Evolutionary conservation across 2,329 filamentous ascomycete genomes (phyloP).

Genomic region (Fusarium sp.): DNA sequence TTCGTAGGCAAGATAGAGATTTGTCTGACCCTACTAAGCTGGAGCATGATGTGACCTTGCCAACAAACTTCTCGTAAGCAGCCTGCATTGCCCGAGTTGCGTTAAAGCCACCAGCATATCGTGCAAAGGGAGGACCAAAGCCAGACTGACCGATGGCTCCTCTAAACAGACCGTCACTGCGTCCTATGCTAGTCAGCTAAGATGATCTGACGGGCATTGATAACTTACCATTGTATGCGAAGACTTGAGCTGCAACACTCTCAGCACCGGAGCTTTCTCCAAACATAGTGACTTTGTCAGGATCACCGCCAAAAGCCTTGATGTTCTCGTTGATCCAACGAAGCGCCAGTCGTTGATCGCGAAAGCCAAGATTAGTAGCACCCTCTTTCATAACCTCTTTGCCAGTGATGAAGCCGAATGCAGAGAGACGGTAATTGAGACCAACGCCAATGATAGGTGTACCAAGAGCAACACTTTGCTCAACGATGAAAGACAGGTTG

Average conservation of each 20-base stretch:
- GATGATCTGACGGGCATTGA: accelerated
- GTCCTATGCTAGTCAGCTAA: conserved; percentile 39
- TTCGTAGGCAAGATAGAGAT: conserved; percentile 48
- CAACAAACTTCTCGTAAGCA: conserved; percentile 48
- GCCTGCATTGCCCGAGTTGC: conserved; percentile 46
- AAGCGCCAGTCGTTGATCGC: conserved; percentile 61
- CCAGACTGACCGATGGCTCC: conserved; percentile 64
- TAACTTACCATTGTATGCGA: conserved; percentile 51
- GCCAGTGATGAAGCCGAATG: conserved; percentile 61
- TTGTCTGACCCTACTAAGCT: conserved; percentile 38
- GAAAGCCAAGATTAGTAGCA: conserved; percentile 62
- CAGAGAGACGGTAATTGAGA: conserved; percentile 62
- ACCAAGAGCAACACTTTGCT: conserved; percentile 58
- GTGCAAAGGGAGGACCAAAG: conserved; percentile 51
- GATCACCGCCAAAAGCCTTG: conserved; percentile 58
- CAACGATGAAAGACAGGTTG: conserved; percentile 70
- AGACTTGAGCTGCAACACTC: conserved; percentile 28
- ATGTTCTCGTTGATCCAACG: conserved; percentile 63
- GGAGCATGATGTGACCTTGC: conserved; percentile 43
- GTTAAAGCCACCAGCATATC: conserved; percentile 48
- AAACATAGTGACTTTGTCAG: conserved; percentile 62
- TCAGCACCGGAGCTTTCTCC: conserved; percentile 63
- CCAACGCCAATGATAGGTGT: conserved; percentile 63
- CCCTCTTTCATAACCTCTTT: conserved; percentile 56
- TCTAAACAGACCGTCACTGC: conserved; percentile 65